Base-by-base conservation (phyloP, 2,329 filamentous ascomycete genomes). In the Fusarium secorum region DNA sequence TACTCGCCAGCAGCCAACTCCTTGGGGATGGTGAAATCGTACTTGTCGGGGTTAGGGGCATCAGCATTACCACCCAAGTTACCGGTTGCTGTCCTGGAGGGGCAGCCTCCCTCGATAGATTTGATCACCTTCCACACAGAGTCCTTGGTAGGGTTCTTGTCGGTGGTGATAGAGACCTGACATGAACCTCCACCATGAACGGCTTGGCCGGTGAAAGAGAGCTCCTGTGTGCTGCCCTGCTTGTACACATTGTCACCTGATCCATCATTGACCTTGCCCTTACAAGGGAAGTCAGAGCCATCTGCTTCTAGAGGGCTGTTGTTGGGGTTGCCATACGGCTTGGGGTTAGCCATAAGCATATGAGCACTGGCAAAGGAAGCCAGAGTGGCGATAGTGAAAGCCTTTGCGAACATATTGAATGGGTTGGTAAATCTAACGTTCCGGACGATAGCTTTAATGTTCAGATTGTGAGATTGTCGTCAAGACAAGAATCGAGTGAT, bases 181-280 rank as follows among this genome's bases (percentile, higher is more conserved):
- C 96, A 98, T 1, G 93, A 97, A 0, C 96, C 96, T 58, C 96
- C 96, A 22, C 95, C 95, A 74, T 99, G 96, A 0, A 91, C 89
- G 5, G 94, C 95, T 52, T 85, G 83, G 38, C 94, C 95, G 0
- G 82, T 82, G 80, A 97, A 93, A 0, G 81, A 79, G 3, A 98
- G 85, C 0, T 83, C 79, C 24, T 81, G 79, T 0, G 64, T 77
- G 75, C 80, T 80, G 2, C 81, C 81, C 5, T 81, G 76, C 1
- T 85, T 82, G 80, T 92, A 93, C 2, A 83, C 78, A 74, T 93
- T 93, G 75, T 81, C 82, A 3, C 81, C 81, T 2, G 84, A 81
- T 0, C 84, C 82, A 1, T 85, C 82, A 9, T 87, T 86, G 51
- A 78, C 49, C 1, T 82, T 83, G 0, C 73, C 80, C 79, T 97